Evolutionary conservation across 2,329 filamentous ascomycete genomes (phyloP).

Genomic region (Xylariaceae sp.): DNA sequence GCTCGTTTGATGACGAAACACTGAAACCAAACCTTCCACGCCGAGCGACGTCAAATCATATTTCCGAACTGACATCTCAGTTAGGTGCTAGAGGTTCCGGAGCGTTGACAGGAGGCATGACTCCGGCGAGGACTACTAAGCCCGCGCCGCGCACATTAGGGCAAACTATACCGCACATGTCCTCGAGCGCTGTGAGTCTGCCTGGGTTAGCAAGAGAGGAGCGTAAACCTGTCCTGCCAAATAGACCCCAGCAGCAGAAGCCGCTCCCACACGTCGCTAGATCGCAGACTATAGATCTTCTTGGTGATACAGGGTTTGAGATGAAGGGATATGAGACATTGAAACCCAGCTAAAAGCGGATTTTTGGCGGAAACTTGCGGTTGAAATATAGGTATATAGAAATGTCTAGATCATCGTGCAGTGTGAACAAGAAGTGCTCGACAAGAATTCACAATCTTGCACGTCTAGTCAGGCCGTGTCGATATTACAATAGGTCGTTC

Average conservation of each 20-base stretch:
- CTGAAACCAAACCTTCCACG: slow-evolving; percentile 27
- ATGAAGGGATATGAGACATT: slow-evolving; percentile 56
- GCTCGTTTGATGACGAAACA: slow-evolving; percentile 19
- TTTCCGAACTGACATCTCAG: slow-evolving; percentile 31
- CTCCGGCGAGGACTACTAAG: slow-evolving; percentile 16
- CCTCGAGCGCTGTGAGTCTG: slow-evolving; percentile 24
- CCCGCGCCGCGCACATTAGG: slow-evolving; percentile 2
- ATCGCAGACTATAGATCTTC: slow-evolving; percentile 43
- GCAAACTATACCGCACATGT: slow-evolving; percentile 5
- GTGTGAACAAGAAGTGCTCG: neutral
- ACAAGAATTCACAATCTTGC: too few relatives aligned
- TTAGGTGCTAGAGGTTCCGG: slow-evolving; percentile 26
- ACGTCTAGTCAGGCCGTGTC: too few relatives aligned
- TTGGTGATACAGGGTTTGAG: slow-evolving; percentile 44
- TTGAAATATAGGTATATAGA: neutral
- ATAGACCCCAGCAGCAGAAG: slow-evolving; percentile 24
- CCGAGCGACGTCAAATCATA: slow-evolving; percentile 22
- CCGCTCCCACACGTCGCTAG: slow-evolving; percentile 29
- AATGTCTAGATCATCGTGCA: neutral
- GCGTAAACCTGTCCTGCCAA: slow-evolving; percentile 29
- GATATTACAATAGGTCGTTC: too few relatives aligned
- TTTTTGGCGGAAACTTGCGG: too few relatives aligned
- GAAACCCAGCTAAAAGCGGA: slow-evolving; percentile 41
- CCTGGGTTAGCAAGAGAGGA: slow-evolving; percentile 29
- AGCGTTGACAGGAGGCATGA: slow-evolving; percentile 29